These are phyloP conservation scores for Rehmannia glutinosa DNA, from an alignment of 257 asterid species.

Conservation along the genomic window DNA sequence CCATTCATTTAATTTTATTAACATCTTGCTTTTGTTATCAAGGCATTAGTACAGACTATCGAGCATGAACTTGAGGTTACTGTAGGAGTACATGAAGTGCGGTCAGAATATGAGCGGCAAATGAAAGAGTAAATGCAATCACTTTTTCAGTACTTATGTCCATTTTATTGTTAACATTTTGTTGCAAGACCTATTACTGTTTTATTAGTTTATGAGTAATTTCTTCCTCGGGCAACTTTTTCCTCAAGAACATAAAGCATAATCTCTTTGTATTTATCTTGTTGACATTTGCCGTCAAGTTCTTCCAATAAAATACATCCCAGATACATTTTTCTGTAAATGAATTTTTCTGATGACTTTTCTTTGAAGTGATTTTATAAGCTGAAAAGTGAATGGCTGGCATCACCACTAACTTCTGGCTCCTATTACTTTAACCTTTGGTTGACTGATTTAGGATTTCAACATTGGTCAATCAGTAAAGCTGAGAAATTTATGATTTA, in stretches of 20 bases:
- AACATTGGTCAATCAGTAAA: too few species aligned
- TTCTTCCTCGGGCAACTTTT: background rate
- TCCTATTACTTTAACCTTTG: too few species aligned
- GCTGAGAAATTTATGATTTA: background rate
- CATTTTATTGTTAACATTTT: background rate
- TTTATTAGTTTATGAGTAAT: background rate
- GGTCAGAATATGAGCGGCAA: constrained; percentile 89
- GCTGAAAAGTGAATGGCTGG: background rate
- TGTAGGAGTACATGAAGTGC: constrained; percentile 91
- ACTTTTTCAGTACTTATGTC: background rate
- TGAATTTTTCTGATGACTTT: background rate
- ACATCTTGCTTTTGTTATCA: constrained; percentile 18
- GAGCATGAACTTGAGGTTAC: constrained; percentile 98
- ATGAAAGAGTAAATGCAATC: constrained; percentile 68
- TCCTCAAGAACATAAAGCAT: background rate
- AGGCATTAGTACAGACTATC: constrained; percentile 73
- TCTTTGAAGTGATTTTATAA: background rate
- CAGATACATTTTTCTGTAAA: too few species aligned
- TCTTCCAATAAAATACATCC: too few species aligned
- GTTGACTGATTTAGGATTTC: too few species aligned
- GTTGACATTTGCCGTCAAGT: background rate
- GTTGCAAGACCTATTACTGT: background rate
- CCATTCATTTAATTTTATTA: background rate
- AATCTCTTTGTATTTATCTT: background rate
- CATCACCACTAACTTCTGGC: too few species aligned